These are phyloP conservation scores for Leccinum griseonigrum DNA, from an alignment of 1,284 basidiomycete genomes.

Conservation along the genomic window DNA sequence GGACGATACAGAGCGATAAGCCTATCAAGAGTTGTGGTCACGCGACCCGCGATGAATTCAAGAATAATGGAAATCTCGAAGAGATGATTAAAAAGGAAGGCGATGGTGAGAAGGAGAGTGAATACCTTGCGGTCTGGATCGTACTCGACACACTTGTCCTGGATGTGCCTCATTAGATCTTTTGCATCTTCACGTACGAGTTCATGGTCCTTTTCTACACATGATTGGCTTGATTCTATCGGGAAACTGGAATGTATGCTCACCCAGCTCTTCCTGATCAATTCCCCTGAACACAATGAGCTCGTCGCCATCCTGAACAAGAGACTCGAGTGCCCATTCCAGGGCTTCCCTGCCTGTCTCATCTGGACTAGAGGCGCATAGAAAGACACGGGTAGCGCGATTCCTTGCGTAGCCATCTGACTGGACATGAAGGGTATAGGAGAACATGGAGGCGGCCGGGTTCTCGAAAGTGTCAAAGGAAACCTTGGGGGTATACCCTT, in stretches of 20 bases:
- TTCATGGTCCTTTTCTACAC: constrained; percentile 74
- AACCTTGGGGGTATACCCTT: constrained; percentile 79
- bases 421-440: constrained; percentile 77
- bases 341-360: constrained; percentile 84
- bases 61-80: constrained; percentile 84
- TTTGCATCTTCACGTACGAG: constrained; percentile 86
- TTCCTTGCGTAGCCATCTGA: constrained; percentile 79
- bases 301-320: constrained; percentile 94
- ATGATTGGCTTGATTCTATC: neutral
- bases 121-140: constrained; percentile 75
- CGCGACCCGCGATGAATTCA: constrained; percentile 90
- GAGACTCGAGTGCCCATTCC: constrained; percentile 84
- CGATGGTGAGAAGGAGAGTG: neutral
- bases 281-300: constrained; percentile 90
- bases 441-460: constrained; percentile 70
- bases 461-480: constrained; percentile 84
- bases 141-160: constrained; percentile 79
- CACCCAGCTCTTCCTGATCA: constrained; percentile 80
- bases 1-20: constrained; percentile 95
- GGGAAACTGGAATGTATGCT: constrained; percentile 14
- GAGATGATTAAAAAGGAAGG: neutral
- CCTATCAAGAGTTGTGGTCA: constrained; percentile 86
- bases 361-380: constrained; percentile 88
- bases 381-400: constrained; percentile 83
- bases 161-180: constrained; percentile 77